phyloP scores from a whole-genome alignment of 2,329 filamentous ascomycete genomes.

The Alternaria dauci region DNA sequence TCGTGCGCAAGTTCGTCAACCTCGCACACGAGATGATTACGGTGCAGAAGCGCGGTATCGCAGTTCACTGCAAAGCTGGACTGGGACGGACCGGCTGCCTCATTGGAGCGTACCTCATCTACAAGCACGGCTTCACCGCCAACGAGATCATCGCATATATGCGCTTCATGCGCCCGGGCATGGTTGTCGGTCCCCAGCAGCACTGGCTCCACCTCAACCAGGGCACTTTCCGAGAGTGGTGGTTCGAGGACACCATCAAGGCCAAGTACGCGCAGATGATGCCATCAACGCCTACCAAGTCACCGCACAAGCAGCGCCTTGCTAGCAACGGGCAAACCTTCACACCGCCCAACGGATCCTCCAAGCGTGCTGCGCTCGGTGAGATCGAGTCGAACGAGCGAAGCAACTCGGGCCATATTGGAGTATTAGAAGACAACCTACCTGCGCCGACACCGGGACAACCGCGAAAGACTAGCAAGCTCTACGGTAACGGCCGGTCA shows the following conservation, averaged over 20 bases:
- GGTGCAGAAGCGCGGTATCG: constrained; percentile 88
- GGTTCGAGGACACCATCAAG: constrained; percentile 80
- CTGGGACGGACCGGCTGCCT: constrained; percentile 94
- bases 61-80: constrained; percentile 98
- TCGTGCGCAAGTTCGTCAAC: constrained; percentile 95
- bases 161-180: constrained; percentile 98
- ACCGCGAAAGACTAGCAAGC: constrained; percentile 84
- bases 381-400: constrained; percentile 86
- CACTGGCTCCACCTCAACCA: constrained; percentile 99
- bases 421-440: constrained; percentile 86
- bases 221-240: constrained; percentile 97
- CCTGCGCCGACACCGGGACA: constrained; percentile 96
- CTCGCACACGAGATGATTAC: constrained; percentile 95
- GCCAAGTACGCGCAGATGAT: constrained; percentile 75
- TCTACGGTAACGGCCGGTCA: constrained; percentile 67
- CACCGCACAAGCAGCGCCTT: constrained; percentile 56
- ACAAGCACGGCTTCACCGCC: constrained; percentile 94
- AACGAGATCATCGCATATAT: constrained; percentile 98
- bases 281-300: constrained; percentile 67
- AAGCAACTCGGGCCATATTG: constrained; percentile 57
- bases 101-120: constrained; percentile 97
- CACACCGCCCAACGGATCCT: constrained; percentile 82
- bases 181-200: constrained; percentile 98
- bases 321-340: constrained; percentile 75
- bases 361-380: constrained; percentile 84